Percentiles rank a stretch among this genome's conserved stretches.
phyloP scores from a whole-genome alignment of 768 basidiomycete species.

The Rickenella mellea region DNA sequence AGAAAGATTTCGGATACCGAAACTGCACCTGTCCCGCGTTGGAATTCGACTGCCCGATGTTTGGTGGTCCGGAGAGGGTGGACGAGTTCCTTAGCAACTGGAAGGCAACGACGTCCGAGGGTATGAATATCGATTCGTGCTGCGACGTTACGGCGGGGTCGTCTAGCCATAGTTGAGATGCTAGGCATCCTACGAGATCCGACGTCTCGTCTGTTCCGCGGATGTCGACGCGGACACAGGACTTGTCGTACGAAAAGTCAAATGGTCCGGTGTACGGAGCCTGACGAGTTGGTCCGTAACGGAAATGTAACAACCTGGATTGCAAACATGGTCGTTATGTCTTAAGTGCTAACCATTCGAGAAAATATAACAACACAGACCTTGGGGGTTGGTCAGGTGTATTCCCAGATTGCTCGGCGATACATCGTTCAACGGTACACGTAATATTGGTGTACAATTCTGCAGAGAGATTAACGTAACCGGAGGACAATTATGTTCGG shows the following conservation, averaged over 20 bases:
- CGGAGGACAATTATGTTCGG: constrained; percentile 1
- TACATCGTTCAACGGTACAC: constrained; percentile 32
- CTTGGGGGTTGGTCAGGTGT: constrained; percentile 22
- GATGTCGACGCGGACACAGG: constrained; percentile 44
- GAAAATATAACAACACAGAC: too few relatives aligned
- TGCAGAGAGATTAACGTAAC: constrained; percentile 16
- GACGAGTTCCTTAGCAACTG: too few relatives aligned
- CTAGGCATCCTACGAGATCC: constrained; percentile 52
- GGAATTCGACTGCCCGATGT: constrained; percentile 11
- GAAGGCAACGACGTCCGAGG: constrained; percentile 59
- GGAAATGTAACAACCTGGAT: constrained; percentile 47
- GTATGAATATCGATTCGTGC: constrained; percentile 51
- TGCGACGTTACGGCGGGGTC: constrained; percentile 17
- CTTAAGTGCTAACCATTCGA: too few relatives aligned
- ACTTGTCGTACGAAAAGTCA: constrained; percentile 23
- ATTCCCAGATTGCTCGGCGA: constrained; percentile 27
- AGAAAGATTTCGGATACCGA: constrained; percentile 54
- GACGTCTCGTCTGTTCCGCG: constrained; percentile 30
- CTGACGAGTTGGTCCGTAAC: constrained; percentile 37
- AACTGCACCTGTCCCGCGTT: constrained; percentile 29
- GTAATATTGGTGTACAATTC: constrained; percentile 41
- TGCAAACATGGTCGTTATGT: too few relatives aligned
- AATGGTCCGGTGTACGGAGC: constrained; percentile 18
- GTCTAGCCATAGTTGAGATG: constrained; percentile 28
- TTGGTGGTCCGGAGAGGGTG: constrained; percentile 13